Base-by-base conservation (phyloP, 441 rosid species). In the Gossypium gossypioides region DNA sequence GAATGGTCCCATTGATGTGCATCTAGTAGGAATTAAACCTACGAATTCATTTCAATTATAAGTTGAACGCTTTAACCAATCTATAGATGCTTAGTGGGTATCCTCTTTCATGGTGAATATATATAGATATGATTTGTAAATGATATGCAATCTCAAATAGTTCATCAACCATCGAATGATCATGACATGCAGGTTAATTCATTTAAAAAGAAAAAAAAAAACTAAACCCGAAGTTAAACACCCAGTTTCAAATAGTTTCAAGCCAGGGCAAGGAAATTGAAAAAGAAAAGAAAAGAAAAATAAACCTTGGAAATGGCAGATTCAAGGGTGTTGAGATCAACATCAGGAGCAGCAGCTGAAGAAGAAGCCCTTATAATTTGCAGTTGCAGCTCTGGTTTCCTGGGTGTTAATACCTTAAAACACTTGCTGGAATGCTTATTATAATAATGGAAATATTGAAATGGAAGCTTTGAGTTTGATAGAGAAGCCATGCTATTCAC, bases 251-350 rank as follows among this genome's bases (percentile, higher is more conserved):
- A 29, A 0, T 32, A 34, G 16, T 32, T 61, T 52, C 10, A 52
- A 52, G 12, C 15, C 12, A 9, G 50, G 27, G 7, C 27, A 12
- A 34, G 18, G 54, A 10, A 37, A 25, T 22, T 54, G 24, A n/a
- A 15, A 16, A 16, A 4, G 18, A 29, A 8, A 3, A 32, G 42
- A 27, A 13, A 27, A 27, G 51, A 44, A 12, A 12, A 44, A 44
- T 12, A 21, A 21, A 88, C 91, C 88, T 85, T 79, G 42, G 68
- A 64, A 46, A 88, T 83, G 78, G 91, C 93, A 59, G 91, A 83
- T 73, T 84, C 78, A 19, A 88, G 93, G 4, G 78, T 27, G 19
- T 79, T 83, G 69, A 86, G 78, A 74, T 86, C 89, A 65, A 86
- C 55, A 25, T 79, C 78, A 1, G 86, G 22, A 0, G 84, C 68